Evolutionary conservation across 441 rosid genomes (phyloP).

Genomic region (Pelargonium cotyledonis): DNA sequence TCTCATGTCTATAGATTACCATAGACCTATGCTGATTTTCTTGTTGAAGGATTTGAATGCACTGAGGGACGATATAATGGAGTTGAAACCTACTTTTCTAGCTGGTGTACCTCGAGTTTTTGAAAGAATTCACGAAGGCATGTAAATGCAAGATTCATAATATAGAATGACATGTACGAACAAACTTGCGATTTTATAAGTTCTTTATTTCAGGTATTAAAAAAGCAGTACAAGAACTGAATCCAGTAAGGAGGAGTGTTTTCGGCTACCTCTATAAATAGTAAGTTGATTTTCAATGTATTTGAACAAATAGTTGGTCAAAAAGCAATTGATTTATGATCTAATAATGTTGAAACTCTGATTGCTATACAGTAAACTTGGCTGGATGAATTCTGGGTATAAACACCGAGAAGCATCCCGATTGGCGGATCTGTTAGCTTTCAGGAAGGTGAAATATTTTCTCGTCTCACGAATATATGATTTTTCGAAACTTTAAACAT

Average conservation of each 20-base stretch:
- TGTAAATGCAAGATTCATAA: slow-evolving; percentile 15
- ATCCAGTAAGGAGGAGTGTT: slow-evolving; percentile 51
- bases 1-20: too few species aligned
- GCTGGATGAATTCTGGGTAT: slow-evolving; percentile 83
- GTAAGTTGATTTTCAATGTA: slow-evolving; percentile 34
- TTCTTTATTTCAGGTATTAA: slow-evolving; percentile 37
- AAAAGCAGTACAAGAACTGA: slow-evolving; percentile 65
- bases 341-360: neutral
- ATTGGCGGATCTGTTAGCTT: slow-evolving; percentile 79
- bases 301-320: neutral
- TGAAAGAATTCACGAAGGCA: slow-evolving; percentile 81
- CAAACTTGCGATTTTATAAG: too few species aligned
- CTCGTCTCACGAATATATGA: too few species aligned
- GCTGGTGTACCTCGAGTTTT: slow-evolving; percentile 95
- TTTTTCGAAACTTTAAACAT: too few species aligned
- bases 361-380: slow-evolving; percentile 58
- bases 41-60: slow-evolving; percentile 63
- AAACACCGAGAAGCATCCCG: slow-evolving; percentile 74
- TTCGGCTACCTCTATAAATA: slow-evolving; percentile 62
- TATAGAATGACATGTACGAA: neutral
- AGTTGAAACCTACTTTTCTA: slow-evolving; percentile 75
- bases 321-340: too few species aligned
- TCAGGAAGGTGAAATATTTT: slow-evolving; percentile 62
- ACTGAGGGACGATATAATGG: slow-evolving; percentile 72
- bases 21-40: neutral